Evolutionary conservation across 768 basidiomycete genomes (phyloP), one percentile per base, ranked within the genome.

Genomic region (Lanmaoa pseudosensibilis): DNA sequence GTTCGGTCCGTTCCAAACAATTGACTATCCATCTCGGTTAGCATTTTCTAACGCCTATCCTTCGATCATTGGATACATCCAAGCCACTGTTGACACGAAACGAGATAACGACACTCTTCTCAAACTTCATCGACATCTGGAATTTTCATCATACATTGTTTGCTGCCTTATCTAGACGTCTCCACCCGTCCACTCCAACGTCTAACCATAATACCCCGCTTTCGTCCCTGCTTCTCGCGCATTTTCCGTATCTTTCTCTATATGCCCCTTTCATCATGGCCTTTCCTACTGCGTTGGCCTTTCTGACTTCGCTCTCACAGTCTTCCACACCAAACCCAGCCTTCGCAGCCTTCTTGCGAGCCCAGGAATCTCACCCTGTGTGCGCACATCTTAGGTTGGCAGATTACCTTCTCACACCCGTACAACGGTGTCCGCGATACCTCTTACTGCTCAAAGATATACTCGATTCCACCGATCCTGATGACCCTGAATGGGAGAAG

Each of bases 91-190:
- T 94, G 48, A 78, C 84, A 56, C 83, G 89, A 54, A 71, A 81
- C 3, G 80, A 84, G 44, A 80, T 94, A 55, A 88, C 86, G 1
- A 79, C 84, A 13, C 77, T 93, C 36, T 94, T 94, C 71, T 88
- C 88, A 59, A 93, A 93, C 70, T 92, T 94, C 60, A 86, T 92
- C 66, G 92, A 94, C 71, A 93, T 94, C 34, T 92, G 88, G 92
- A 93, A 92, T 64, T 78, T 92, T 41, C 90, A 92, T 72, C 87
- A 82, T 50, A 82, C 87, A 2, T 87, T 92, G 72, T 83, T 85
- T 55, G 75, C 80, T 7, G 80, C 85, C 2, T 77, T 92, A 30
- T 77, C 82, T 9, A 70, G 73, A 40, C 75, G 82, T 34, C 65
- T 64, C 55, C 72, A 56, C 63, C 69, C 50, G 46, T 47, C 62